Conservation (phyloP, 495 filamentous ascomycete species). For the Parachaetomium inaequale region DNA sequence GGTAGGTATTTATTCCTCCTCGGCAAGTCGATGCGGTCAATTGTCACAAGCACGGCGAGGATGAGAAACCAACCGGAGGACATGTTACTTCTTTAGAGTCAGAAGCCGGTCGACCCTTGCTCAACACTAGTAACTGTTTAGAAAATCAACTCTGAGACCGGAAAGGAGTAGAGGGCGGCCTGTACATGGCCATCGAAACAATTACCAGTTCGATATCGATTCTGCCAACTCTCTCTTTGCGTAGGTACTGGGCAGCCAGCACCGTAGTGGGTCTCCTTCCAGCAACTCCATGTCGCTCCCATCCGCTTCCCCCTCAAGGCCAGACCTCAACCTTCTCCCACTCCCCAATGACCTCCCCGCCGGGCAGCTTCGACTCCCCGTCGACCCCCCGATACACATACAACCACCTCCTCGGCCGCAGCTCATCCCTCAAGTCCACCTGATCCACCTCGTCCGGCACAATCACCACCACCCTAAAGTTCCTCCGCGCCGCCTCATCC, state of each 20-base stretch:
- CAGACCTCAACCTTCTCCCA: conserved; percentile 82
- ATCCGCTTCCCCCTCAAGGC: conserved; percentile 53
- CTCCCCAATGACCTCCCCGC: conserved; percentile 45
- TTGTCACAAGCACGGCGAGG: not conserved
- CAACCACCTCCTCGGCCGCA: conserved; percentile 60
- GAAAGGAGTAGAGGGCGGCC: not conserved
- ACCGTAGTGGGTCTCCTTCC: too few relatives aligned
- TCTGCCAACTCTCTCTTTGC: too few relatives aligned
- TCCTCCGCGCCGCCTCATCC: conserved; percentile 63
- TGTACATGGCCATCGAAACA: too few relatives aligned
- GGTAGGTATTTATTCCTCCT: too few relatives aligned
- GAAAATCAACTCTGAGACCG: not conserved
- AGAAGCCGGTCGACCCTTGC: not conserved
- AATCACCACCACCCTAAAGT: conserved; percentile 85
- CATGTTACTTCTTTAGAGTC: not conserved
- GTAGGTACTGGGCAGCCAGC: too few relatives aligned
- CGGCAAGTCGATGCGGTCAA: not conserved
- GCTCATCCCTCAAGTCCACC: conserved; percentile 65
- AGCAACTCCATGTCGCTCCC: not conserved
- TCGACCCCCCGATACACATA: conserved; percentile 54
- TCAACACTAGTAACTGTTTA: not conserved
- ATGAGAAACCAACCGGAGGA: not conserved
- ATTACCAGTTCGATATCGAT: not conserved
- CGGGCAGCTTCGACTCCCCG: conserved; percentile 27
- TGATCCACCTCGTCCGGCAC: conserved; percentile 76